A percentile compares a stretch with the other conserved stretches of the same genome.
These are phyloP conservation scores for Ophiostoma ulmi DNA, from an alignment of 2,329 filamentous ascomycete species.

Conservation along the genomic window DNA sequence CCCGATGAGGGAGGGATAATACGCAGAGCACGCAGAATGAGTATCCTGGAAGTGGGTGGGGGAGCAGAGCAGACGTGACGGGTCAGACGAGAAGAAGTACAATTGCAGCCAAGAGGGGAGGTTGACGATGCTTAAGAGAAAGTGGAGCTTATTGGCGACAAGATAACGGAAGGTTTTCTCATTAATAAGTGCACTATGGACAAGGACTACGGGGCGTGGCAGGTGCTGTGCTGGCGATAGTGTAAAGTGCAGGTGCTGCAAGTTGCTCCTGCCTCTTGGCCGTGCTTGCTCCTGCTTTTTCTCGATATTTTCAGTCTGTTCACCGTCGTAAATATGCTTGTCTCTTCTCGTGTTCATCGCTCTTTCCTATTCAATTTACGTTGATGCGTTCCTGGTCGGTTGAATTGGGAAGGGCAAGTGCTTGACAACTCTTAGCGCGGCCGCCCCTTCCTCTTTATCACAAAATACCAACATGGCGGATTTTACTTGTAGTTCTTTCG, in stretches of 20 bases:
- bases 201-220: not conserved
- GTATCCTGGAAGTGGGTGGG: not conserved
- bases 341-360: not conserved
- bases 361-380: not conserved
- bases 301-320: not conserved
- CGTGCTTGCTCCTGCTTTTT: not conserved
- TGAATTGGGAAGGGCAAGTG: not conserved
- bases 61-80: not conserved
- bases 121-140: constrained; percentile 9
- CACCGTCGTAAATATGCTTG: not conserved
- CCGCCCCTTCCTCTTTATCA: not conserved
- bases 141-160: not conserved
- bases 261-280: not conserved
- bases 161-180: not conserved
- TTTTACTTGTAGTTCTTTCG: not conserved
- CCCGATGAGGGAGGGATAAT: constrained; percentile 6
- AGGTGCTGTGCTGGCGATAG: not conserved
- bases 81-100: not conserved
- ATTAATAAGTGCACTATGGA: not conserved
- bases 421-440: not conserved
- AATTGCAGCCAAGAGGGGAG: not conserved
- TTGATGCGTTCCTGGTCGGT: not conserved
- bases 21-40: not conserved
- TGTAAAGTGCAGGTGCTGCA: not conserved
- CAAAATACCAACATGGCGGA: not conserved